These are phyloP conservation scores for Saccharum officinarum DNA, from an alignment of 176 grass and related monocot genomes.

Conservation along the genomic window DNA sequence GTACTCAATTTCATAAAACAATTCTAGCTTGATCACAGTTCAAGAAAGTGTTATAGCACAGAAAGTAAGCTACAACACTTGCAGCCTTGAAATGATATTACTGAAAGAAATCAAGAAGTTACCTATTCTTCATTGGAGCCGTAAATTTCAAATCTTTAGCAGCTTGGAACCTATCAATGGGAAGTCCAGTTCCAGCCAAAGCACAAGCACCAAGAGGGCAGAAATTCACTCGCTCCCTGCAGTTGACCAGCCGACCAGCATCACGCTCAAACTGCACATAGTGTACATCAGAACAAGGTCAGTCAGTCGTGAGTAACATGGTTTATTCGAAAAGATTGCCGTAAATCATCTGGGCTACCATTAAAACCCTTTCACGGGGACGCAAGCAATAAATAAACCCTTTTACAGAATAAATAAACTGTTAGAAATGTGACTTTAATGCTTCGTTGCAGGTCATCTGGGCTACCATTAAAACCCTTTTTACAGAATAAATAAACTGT, in stretches of 20 bases:
- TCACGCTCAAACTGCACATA: slow-evolving; percentile 82
- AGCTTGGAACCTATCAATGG: slow-evolving; percentile 90
- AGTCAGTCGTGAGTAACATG: slow-evolving; percentile 5
- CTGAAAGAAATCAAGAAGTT: slow-evolving; percentile 22
- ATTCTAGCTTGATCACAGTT: neutral
- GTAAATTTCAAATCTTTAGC: slow-evolving; percentile 83
- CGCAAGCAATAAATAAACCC: neutral
- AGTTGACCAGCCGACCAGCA: slow-evolving; percentile 75
- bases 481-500: neutral
- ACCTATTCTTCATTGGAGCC: slow-evolving; percentile 97
- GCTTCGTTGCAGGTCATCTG: neutral
- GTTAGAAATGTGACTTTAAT: neutral
- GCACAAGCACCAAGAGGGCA: slow-evolving; percentile 97
- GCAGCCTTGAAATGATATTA: neutral
- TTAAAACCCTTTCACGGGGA: neutral
- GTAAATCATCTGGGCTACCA: neutral
- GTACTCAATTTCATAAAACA: neutral
- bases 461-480: neutral
- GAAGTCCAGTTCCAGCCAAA: slow-evolving; percentile 95
- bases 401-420: neutral
- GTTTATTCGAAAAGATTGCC: neutral
- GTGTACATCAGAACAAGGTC: slow-evolving; percentile 10
- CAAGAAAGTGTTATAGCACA: slow-evolving; percentile 24
- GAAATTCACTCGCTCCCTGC: slow-evolving; percentile 89
- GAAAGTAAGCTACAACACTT: neutral